Base-by-base conservation (phyloP, 2,329 filamentous ascomycete species). In the Fusarium marasasianum region DNA sequence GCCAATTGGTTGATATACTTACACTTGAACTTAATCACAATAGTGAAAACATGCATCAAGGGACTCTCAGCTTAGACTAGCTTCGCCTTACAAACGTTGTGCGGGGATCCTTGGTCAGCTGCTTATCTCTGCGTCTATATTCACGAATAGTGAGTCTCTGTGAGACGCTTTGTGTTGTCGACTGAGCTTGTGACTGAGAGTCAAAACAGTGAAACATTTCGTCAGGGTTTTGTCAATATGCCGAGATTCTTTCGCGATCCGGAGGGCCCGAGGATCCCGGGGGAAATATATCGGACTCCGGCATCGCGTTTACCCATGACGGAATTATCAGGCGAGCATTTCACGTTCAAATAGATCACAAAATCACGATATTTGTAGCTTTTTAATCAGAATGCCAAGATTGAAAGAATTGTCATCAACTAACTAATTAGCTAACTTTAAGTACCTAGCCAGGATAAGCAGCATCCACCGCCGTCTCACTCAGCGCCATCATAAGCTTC, bases 41-140 rank as follows among this genome's bases (percentile, higher is more conserved):
- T 58, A 13, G 40, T 61, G 22, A 43, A 55, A 51, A 35, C 35
- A 57, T 56, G 45, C 22, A 29, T 48, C 29, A 31, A 41, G 35
- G 31, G 31, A 45, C n/a, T 35, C 48, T 64, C 57, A 50, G 47
- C 47, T 41, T 63, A 20, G 33, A 54, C 41, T 68, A 68, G 65
- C 15, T 38, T 55, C 26, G 48, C 66, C 58, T 70, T 65, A 70
- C 51, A 70, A 70, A 58, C 24, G 41, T 47, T n/a, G 15, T 65
- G 67, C n/a, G 66, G 47, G 41, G 53, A 29, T 35, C 20, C 20
- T 63, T 45, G 41, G 44, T 68, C 71, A 73, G 69, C 68, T 72
- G 69, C 53, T 68, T 71, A 45, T 66, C 24, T 53, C 40, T 62
- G 18, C 61, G 45, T 53, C 38, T 55, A 26, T 24, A 51, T 53